These are phyloP conservation scores for Rosa rugosa DNA, from an alignment of 306 rosid species.

Conservation along the genomic window DNA sequence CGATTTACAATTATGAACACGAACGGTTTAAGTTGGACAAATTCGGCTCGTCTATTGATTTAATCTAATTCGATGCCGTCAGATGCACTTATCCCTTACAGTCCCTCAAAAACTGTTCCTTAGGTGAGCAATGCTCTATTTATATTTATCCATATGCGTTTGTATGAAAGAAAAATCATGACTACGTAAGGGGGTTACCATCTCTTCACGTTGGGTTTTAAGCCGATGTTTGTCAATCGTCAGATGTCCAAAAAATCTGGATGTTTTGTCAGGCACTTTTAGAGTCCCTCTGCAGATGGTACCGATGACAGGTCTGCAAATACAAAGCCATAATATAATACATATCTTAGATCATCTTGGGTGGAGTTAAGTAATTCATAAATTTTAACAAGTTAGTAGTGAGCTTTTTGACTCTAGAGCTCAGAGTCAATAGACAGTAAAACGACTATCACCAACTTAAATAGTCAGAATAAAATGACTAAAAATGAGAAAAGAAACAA, in stretches of 20 bases:
- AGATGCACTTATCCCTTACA: no score
- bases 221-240: slow-evolving; percentile 6
- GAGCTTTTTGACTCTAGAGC: background rate
- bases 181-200: slow-evolving; percentile 7
- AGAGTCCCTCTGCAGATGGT: slow-evolving; percentile 8
- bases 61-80: no score
- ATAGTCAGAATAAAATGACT: background rate
- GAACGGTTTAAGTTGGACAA: no score
- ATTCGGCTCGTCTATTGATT: no score
- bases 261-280: slow-evolving; percentile 1
- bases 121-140: no score
- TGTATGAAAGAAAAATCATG: background rate
- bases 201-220: slow-evolving; percentile 19
- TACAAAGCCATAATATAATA: slow-evolving; percentile 9
- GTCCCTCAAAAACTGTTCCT: no score
- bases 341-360: background rate
- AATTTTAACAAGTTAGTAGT: background rate
- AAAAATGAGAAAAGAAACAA: background rate
- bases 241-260: slow-evolving; percentile 23
- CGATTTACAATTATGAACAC: no score
- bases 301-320: slow-evolving; percentile 26
- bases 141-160: background rate
- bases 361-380: background rate
- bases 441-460: background rate
- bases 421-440: background rate